Evolutionary conservation across 1,284 basidiomycete species (phyloP).

Genomic region (Inonotus hispidus): DNA sequence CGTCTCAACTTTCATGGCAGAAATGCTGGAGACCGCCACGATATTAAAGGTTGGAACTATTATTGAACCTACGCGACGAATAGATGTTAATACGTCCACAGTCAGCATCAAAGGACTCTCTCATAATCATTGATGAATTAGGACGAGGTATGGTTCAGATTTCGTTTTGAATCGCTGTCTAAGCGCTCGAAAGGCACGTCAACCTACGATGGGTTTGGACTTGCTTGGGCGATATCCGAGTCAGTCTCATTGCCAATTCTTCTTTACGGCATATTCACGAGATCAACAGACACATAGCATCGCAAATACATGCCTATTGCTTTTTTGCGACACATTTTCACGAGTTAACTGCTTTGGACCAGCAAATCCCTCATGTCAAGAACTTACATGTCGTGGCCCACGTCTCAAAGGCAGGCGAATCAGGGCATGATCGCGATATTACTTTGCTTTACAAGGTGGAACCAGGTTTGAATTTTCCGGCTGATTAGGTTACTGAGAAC

Average conservation of each 20-base stretch:
- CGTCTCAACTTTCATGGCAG: constrained; percentile 99
- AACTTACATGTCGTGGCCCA: constrained; percentile 97
- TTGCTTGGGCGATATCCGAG: constrained; percentile 99
- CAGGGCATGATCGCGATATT: constrained; percentile 75
- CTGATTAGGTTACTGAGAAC: background rate
- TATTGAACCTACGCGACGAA: background rate
- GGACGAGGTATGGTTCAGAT: constrained; percentile 63
- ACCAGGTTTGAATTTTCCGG: constrained; percentile 52
- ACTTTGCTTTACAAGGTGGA: constrained; percentile 95
- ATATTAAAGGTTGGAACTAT: constrained; percentile 71
- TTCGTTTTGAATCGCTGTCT: background rate
- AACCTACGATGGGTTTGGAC: constrained; percentile 97
- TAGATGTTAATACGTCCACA: constrained; percentile 27
- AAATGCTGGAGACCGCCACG: constrained; percentile 97
- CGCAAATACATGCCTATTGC: constrained; percentile 87
- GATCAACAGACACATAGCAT: constrained; percentile 79
- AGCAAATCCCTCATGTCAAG: constrained; percentile 83
- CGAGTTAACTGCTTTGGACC: constrained; percentile 89
- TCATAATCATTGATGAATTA: constrained; percentile 98
- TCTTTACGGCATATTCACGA: constrained; percentile 1
- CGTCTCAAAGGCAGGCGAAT: constrained; percentile 58
- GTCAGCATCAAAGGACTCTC: constrained; percentile 88
- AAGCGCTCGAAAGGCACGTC: constrained; percentile 67
- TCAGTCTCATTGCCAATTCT: constrained; percentile 32
- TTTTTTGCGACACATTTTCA: constrained; percentile 99